Conservation (phyloP, 768 basidiomycete species). For the Leccinum fibrillosum region DNA sequence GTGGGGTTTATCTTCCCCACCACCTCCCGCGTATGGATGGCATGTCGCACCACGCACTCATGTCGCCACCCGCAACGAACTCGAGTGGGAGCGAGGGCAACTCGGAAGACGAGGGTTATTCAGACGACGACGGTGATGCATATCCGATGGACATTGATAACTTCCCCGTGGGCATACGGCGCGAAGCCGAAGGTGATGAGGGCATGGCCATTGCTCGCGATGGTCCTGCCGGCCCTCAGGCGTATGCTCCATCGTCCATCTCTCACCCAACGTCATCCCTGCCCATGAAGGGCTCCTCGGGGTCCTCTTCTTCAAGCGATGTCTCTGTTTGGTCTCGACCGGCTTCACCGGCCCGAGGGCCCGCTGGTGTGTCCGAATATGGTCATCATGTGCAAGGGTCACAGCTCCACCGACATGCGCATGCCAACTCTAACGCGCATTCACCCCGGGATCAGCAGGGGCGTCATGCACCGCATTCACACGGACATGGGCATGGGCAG, state of each 20-base stretch:
- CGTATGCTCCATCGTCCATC: slow-evolving; percentile 4
- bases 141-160: slow-evolving; percentile 26
- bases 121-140: slow-evolving; percentile 22
- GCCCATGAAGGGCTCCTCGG: slow-evolving; percentile 14
- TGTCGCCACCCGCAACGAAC: slow-evolving; percentile 30
- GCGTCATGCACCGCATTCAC: slow-evolving; percentile 4
- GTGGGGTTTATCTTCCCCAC: slow-evolving; percentile 11
- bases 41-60: slow-evolving; percentile 15
- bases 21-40: slow-evolving; percentile 8
- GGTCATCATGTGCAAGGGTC: slow-evolving; percentile 3
- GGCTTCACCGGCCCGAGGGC: slow-evolving; percentile 22
- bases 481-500: slow-evolving; percentile 8
- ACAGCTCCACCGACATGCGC: slow-evolving; percentile 17
- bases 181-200: slow-evolving; percentile 7
- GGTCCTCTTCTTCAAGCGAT: slow-evolving; percentile 25
- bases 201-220: slow-evolving; percentile 10
- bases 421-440: slow-evolving; percentile 1
- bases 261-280: neutral
- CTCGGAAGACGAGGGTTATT: slow-evolving; percentile 27
- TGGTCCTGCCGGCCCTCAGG: neutral
- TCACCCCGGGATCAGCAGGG: slow-evolving; percentile 17
- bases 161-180: neutral
- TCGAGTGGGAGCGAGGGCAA: slow-evolving; percentile 28
- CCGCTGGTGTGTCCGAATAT: slow-evolving; percentile 4
- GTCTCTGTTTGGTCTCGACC: slow-evolving; percentile 26